Evolutionary conservation across 2,329 filamentous ascomycete genomes (phyloP), one percentile per base, ranked within the genome.

Genomic region (Acrocalymma vagum): DNA sequence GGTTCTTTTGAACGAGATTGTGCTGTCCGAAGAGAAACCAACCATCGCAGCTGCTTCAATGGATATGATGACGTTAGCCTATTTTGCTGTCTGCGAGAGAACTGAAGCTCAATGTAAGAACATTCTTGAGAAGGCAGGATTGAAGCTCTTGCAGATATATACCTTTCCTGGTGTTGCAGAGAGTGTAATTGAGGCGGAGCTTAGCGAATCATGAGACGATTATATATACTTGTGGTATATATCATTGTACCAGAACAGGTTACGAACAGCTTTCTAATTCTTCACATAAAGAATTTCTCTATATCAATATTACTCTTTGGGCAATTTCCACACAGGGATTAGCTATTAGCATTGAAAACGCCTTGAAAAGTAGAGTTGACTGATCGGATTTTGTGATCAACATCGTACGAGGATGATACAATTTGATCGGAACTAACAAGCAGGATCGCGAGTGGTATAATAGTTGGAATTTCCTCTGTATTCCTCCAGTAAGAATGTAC

Each of bases 51-150:
- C 36, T 4, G 48, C 43, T 2, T 46, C 42, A 3, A 42, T 48
- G 48, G 48, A 54, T 14, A 48, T 48, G 46, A 54, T 54, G 43
- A 51, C 52, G 44, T 17, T 54, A 27, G 45, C 48, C 15, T 42
- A 48, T 10, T 6, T 48, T 18, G 28, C 25, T 3, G 45, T 48
- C 3, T 30, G 29, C 9, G 51, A 56, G 14, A 29, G 48, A 5
- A 50, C 45, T 0, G 42, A 51, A 22, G 26, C 32, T 4, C 35
- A 53, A 2, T 51, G 53, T 48, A 37, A 16, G 4, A 22, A 18
- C 3, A 39, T 53, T 5, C 10, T 55, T 2, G 27, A 42, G 14
- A 44, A 43, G n/a, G 39, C 39, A 2, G 50, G 53, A 2, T 18
- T 53, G 31, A 45, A 14, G 4, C 34, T 51, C 8, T 0, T 46